phyloP scores from a whole-genome alignment of 2,329 filamentous ascomycete species.

The Xenosphaeropsis pyriputrescens region DNA sequence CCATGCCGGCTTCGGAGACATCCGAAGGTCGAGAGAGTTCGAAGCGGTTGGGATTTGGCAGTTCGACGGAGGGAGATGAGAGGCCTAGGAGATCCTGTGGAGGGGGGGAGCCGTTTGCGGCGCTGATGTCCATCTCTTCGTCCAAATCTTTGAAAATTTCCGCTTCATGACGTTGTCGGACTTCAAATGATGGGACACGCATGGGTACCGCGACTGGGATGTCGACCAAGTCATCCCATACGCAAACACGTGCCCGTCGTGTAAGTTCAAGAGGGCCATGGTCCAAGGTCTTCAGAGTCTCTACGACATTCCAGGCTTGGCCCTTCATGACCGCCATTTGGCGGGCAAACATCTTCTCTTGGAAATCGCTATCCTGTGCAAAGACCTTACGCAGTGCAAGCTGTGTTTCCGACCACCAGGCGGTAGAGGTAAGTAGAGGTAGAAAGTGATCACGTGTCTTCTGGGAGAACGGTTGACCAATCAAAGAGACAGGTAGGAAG shows the following conservation, averaged over 20 bases:
- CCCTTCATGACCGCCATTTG: constrained; percentile 99
- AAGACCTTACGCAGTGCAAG: constrained; percentile 76
- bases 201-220: constrained; percentile 89
- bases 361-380: constrained; percentile 85
- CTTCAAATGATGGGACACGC: constrained; percentile 71
- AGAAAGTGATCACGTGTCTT: constrained; percentile 89
- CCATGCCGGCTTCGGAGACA: constrained; percentile 4
- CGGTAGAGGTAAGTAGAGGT: constrained; percentile 83
- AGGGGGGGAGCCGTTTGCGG: constrained; percentile 43
- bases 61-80: constrained; percentile 39
- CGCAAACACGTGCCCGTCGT: constrained; percentile 76
- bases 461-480: constrained; percentile 90
- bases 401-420: constrained; percentile 96
- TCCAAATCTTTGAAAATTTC: constrained; percentile 33
- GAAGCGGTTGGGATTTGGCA: constrained; percentile 65
- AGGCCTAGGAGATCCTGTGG: constrained; percentile 47
- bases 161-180: constrained; percentile 48
- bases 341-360: constrained; percentile 97
- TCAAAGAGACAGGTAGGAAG: constrained; percentile 89
- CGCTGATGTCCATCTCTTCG: constrained; percentile 87
- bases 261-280: constrained; percentile 92
- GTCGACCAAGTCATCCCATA: constrained; percentile 97
- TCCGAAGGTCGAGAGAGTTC: constrained; percentile 34
- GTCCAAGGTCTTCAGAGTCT: constrained; percentile 84
- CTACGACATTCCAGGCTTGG: constrained; percentile 97